Conservation (phyloP, 495 filamentous ascomycete species). For the Penicillium samsonianum region DNA sequence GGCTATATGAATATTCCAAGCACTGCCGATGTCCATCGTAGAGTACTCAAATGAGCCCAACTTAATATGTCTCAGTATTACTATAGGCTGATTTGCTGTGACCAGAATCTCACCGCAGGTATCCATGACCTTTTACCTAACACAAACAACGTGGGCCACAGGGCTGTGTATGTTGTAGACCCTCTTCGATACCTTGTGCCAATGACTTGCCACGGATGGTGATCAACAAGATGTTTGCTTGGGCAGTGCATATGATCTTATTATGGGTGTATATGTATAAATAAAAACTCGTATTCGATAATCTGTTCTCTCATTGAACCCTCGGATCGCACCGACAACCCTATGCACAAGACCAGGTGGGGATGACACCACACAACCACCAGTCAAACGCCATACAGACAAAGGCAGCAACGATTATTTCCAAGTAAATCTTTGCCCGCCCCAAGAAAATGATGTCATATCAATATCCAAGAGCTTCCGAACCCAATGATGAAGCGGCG, state of each 20-base stretch:
- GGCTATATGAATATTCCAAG: not conserved
- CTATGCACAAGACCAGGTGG: not conserved
- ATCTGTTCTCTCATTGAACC: not conserved
- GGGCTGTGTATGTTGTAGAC: not conserved
- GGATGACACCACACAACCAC: not conserved
- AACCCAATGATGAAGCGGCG: not conserved
- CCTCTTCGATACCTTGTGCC: not conserved
- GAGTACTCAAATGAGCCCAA: not conserved
- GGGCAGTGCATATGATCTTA: not conserved
- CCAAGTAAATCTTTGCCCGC: not conserved
- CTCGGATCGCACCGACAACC: not conserved
- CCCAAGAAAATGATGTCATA: constrained; percentile 3
- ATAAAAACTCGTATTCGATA: not conserved
- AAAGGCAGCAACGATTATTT: not conserved
- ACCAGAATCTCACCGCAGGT: not conserved
- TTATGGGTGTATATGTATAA: no score
- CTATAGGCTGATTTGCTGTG: not conserved
- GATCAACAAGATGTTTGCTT: not conserved
- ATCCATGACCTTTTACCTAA: not conserved
- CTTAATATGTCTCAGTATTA: not conserved
- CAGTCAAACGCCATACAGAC: not conserved
- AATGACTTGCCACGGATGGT: not conserved
- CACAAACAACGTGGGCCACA: not conserved
- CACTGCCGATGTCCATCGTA: not conserved
- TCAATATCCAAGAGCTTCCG: not conserved